These are phyloP conservation scores for Alternaria gaisen DNA, from an alignment of 2,329 filamentous ascomycete genomes.

Conservation along the genomic window DNA sequence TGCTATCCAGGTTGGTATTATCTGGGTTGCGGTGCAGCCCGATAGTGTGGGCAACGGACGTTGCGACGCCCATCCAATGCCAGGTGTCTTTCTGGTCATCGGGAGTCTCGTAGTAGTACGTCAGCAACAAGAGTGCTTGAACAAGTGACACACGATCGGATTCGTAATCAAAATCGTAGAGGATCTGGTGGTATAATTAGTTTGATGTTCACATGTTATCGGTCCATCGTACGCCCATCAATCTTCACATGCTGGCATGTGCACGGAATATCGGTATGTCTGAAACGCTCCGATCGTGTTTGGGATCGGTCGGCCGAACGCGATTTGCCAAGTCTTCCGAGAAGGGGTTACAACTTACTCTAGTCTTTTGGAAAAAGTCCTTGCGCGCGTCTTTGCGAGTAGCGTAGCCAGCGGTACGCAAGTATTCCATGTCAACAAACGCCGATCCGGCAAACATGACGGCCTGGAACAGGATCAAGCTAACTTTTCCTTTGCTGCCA, in stretches of 20 bases:
- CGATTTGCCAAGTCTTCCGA: conserved; percentile 8
- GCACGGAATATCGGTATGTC: conserved; percentile 15
- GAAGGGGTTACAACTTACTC: conserved; percentile 64
- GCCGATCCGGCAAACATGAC: conserved; percentile 94
- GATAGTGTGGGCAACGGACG: conserved; percentile 91
- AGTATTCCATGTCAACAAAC: conserved; percentile 81
- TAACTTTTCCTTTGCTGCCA: conserved; percentile 75
- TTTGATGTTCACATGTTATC: conserved; percentile 4
- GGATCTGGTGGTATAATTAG: conserved; percentile 62
- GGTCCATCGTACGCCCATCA: background rate
- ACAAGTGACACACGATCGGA: conserved; percentile 87
- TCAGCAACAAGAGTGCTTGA: conserved; percentile 89
- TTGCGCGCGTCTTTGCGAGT: conserved; percentile 84
- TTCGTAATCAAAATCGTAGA: conserved; percentile 97
- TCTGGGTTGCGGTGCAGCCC: conserved; percentile 87
- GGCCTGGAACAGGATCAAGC: conserved; percentile 88
- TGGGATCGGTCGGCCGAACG: conserved; percentile 20
- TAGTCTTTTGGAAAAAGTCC: conserved; percentile 86
- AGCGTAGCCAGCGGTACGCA: conserved; percentile 79
- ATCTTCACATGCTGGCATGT: conserved; percentile 24
- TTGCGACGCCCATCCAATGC: conserved; percentile 98
- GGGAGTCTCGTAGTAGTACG: conserved; percentile 96
- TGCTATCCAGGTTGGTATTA: conserved; percentile 76
- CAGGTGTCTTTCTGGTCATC: conserved; percentile 98
- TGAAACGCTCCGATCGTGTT: conserved; percentile 10